Evolutionary conservation across 805 yeast genomes (phyloP), one percentile per base, ranked within the genome.

Genomic region (Barnettozyma vustinii): DNA sequence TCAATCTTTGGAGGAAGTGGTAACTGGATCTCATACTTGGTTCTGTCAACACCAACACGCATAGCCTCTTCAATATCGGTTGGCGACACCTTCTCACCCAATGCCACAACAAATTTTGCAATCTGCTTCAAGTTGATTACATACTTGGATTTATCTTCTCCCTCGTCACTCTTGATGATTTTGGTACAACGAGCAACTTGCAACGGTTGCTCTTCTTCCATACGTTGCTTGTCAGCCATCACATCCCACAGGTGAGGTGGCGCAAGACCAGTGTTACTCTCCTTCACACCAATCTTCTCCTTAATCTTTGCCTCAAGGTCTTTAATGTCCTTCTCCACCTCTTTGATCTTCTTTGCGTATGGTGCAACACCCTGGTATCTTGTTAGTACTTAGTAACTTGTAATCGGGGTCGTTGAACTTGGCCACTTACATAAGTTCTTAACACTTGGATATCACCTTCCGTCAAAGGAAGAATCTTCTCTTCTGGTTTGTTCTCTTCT

Each of bases 111-210:
- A 64, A 94, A 94, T 68, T 94, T 94, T 54, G 99, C 99, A 58
- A 94, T 92, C 68, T 95, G 99, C 70, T 95, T 94, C 66, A 94
- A 84, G 69, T 94, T 95, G 64, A 94, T 94, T 52, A 95, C 96
- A 67, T 94, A 95, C 67, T 92, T 89, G 32, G 92, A 75, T 65
- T 87, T 90, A 54, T 90, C 96, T 41, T 85, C 87, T 51, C 81
- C 83, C 49, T 68, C 76, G 30, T 62, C 63, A 37, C 60, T 80
- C 61, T 84, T 86, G 55, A 94, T 92, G 69, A 95, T 94, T 72
- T 95, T 94, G 23, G 99, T 95, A 71, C 99, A 94, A 66, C 99
- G 79, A 16, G 99, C 99, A 42, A 95, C 99, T 69, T 94, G 99
- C 56, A 94, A 74, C 27, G 99, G 97, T 64, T 89, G 97, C 64